Percentiles rank a stretch among this genome's conserved stretches.
phyloP scores from a whole-genome alignment of 2,329 filamentous ascomycete species.

The Xylariaceae sp. region DNA sequence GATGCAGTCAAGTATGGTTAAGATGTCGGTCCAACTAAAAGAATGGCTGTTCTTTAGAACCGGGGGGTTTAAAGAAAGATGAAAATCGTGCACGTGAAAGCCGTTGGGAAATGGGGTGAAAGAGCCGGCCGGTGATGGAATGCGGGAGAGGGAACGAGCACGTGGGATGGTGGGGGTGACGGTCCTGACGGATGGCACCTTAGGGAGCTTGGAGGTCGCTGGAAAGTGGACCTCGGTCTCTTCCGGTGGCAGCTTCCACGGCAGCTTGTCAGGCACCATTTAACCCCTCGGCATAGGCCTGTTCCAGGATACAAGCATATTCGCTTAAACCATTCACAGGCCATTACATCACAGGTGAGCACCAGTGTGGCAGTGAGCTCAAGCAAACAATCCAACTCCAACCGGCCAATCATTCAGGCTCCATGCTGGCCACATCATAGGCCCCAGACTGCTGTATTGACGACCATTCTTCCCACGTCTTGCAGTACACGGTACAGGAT shows the following conservation, averaged over 20 bases:
- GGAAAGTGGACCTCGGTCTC: not conserved
- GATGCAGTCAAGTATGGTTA: not conserved
- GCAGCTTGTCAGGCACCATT: no score
- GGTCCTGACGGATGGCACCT: not conserved
- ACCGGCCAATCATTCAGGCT: conserved; percentile 19
- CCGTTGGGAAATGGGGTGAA: conserved; percentile 8
- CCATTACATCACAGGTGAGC: not conserved
- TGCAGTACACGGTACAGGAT: not conserved
- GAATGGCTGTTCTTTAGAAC: not conserved
- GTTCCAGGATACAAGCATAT: not conserved
- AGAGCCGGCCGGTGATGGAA: conserved; percentile 1
- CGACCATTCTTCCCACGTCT: not conserved
- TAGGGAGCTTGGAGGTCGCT: not conserved
- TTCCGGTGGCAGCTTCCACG: not conserved
- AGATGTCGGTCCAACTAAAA: not conserved
- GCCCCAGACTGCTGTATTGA: not conserved
- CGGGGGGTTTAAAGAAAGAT: not conserved
- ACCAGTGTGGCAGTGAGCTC: no score
- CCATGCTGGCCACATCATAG: not conserved
- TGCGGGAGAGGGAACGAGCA: conserved; percentile 4
- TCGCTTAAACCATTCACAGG: not conserved
- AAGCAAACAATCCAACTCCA: not conserved
- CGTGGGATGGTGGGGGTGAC: conserved; percentile 25
- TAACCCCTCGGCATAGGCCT: no score
- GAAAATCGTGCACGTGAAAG: not conserved